Conservation (phyloP, 805 yeast species). For the Nakazawaea pomicola region DNA sequence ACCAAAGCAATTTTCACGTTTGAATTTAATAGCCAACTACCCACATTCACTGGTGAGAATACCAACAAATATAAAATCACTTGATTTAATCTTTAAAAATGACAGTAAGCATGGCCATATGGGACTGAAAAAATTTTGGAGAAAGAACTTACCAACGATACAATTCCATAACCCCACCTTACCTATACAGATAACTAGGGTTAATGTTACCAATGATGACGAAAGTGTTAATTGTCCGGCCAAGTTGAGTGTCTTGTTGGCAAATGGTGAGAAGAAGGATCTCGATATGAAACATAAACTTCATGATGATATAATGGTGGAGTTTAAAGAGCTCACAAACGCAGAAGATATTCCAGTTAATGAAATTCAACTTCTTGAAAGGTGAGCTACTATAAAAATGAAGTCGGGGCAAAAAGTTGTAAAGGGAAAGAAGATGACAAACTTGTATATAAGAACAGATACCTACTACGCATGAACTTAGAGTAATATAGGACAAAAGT, state of each 20-base stretch:
- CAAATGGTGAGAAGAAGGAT: constrained; percentile 31
- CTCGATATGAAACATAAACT: constrained; percentile 51
- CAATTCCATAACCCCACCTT: constrained; percentile 78
- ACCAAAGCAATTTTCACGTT: constrained; percentile 42
- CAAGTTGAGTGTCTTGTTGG: constrained; percentile 34
- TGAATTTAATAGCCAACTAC: constrained; percentile 48
- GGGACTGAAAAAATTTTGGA: constrained; percentile 77
- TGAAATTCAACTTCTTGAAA: constrained; percentile 31
- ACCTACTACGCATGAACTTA: no score
- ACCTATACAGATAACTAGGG: constrained; percentile 55
- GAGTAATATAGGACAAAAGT: no score
- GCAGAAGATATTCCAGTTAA: constrained; percentile 46
- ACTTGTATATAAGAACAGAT: no score
- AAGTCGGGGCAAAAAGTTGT: no score
- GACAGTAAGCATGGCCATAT: constrained; percentile 47
- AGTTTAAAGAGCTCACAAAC: constrained; percentile 44
- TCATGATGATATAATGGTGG: constrained; percentile 49
- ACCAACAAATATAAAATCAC: constrained; percentile 31
- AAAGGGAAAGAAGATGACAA: no score
- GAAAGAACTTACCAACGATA: constrained; percentile 64
- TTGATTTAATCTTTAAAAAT: constrained; percentile 51
- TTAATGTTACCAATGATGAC: constrained; percentile 36
- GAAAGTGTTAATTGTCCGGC: constrained; percentile 42
- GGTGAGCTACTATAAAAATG: background rate
- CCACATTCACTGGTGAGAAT: constrained; percentile 33